Conservation (phyloP, 2,329 filamentous ascomycete genomes). For the Pseudogymnoascus sp. region DNA sequence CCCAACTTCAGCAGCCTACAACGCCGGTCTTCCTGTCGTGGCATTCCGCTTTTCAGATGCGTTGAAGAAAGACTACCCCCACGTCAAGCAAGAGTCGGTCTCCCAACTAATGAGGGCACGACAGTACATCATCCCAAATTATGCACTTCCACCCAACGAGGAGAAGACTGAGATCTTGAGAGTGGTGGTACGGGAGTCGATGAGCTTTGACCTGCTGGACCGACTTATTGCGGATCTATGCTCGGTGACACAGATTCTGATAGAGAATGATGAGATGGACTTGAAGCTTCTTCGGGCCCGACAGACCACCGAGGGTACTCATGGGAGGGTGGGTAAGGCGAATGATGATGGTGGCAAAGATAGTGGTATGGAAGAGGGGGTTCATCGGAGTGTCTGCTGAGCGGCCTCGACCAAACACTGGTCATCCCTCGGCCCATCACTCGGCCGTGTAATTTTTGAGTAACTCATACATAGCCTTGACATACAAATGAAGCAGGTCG, state of each 20-base stretch:
- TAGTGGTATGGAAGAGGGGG: not conserved
- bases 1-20: conserved; percentile 52
- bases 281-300: conserved; percentile 38
- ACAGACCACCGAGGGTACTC: conserved; percentile 21
- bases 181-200: conserved; percentile 59
- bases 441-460: not conserved
- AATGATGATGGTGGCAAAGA: not conserved
- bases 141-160: conserved; percentile 55
- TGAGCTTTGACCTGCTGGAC: conserved; percentile 62
- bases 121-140: conserved; percentile 67
- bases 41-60: conserved; percentile 55
- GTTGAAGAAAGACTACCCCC: conserved; percentile 52
- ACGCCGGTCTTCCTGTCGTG: conserved; percentile 60
- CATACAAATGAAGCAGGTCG: not conserved
- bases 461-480: not conserved
- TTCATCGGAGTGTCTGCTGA: not conserved
- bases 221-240: conserved; percentile 54
- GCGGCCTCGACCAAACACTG: not conserved
- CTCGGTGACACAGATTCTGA: conserved; percentile 52
- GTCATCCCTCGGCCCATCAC: too few species aligned
- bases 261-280: conserved; percentile 45
- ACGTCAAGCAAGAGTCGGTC: conserved; percentile 57
- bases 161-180: conserved; percentile 57
- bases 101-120: conserved; percentile 56
- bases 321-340: not conserved